phyloP scores from a whole-genome alignment of 164 flowering plant genomes.

The Echeveria elegans region DNA sequence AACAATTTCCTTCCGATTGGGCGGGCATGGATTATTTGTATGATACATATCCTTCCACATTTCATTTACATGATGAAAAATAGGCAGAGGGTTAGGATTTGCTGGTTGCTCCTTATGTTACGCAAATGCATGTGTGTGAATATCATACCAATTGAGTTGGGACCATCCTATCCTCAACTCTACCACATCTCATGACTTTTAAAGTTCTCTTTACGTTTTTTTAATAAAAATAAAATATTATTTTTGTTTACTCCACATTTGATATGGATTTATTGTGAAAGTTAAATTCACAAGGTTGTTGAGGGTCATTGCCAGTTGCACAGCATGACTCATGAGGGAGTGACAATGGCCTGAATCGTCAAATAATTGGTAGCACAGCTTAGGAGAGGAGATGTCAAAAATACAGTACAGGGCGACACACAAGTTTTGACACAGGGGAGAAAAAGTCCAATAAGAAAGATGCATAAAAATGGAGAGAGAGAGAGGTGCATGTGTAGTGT shows the following conservation, averaged over 20 bases:
- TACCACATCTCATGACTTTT: not conserved
- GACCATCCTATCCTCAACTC: not conserved
- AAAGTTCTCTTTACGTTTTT: too few relatives aligned
- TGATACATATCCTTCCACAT: conserved; percentile 1
- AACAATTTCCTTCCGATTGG: not conserved
- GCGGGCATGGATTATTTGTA: not conserved
- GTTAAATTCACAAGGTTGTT: not conserved
- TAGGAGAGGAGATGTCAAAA: not conserved
- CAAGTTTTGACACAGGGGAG: not conserved
- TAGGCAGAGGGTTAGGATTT: not conserved
- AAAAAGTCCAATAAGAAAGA: not conserved
- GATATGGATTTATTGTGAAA: not conserved
- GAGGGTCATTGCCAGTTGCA: not conserved
- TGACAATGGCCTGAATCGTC: not conserved
- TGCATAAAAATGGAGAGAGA: not conserved
- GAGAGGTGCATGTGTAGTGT: not conserved
- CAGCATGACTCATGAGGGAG: not conserved
- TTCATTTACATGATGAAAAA: not conserved
- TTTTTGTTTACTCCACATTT: not conserved
- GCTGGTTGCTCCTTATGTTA: not conserved
- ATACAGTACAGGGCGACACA: not conserved
- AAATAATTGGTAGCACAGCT: not conserved
- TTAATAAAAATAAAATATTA: too few relatives aligned
- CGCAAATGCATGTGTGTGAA: not conserved
- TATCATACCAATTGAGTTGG: not conserved